These are phyloP conservation scores for Heterobasidion parviporum DNA, from an alignment of 1,284 basidiomycete genomes.

Conservation along the genomic window DNA sequence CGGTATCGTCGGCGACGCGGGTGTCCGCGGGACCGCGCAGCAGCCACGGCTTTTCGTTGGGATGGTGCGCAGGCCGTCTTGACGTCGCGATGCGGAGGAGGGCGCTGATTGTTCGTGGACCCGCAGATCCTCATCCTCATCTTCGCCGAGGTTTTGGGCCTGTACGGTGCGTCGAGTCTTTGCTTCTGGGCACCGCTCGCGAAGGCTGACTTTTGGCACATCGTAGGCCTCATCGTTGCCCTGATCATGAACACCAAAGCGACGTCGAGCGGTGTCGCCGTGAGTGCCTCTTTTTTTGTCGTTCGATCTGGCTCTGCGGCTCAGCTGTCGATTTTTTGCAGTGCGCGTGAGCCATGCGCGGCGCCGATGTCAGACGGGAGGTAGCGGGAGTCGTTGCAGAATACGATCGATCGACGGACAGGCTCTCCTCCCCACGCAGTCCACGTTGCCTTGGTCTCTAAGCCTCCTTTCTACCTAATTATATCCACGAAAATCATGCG, in stretches of 20 bases:
- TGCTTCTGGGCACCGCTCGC: constrained; percentile 26
- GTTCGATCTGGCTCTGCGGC: background rate
- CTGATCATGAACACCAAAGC: constrained; percentile 80
- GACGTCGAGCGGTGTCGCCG: constrained; percentile 15
- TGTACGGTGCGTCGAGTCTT: constrained; percentile 50
- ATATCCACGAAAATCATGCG: background rate
- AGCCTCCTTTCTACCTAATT: background rate
- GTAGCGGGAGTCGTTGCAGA: background rate
- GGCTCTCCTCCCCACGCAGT: background rate
- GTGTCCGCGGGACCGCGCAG: constrained; percentile 24
- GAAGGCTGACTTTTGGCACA: background rate
- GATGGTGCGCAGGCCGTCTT: background rate
- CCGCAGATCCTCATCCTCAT: constrained; percentile 68
- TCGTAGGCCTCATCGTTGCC: constrained; percentile 69
- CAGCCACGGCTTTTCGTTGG: constrained; percentile 3
- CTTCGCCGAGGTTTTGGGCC: constrained; percentile 89
- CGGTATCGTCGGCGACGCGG: constrained; percentile 91
- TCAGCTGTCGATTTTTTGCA: background rate
- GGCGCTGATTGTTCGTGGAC: constrained; percentile 20
- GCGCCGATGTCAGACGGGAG: background rate
- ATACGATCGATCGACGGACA: background rate
- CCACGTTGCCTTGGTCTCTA: background rate
- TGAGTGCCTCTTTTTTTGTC: constrained; percentile 2
- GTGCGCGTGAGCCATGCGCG: constrained; percentile 1
- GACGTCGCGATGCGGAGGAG: background rate